Evolutionary conservation across 2,329 filamentous ascomycete species (phyloP).

Genomic region (Cytospora mali): DNA sequence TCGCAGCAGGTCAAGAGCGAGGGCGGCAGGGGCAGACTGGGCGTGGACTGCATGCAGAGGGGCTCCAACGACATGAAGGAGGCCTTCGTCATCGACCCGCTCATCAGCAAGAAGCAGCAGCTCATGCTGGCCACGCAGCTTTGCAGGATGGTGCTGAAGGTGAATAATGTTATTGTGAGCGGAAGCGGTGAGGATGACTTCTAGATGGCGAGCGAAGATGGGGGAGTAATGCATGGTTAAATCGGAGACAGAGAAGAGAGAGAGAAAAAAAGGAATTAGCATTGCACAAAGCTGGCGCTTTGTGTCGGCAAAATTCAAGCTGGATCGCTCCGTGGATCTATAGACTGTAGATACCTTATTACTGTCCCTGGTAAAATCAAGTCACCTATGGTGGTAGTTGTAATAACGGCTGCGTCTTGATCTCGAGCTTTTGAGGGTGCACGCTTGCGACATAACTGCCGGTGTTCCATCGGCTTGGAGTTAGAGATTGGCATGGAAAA

Average conservation of each 20-base stretch:
- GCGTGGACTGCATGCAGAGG: conserved; percentile 96
- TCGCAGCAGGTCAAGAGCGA: conserved; percentile 86
- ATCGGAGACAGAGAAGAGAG: background rate
- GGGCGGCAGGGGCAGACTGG: conserved; percentile 64
- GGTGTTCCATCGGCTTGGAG: too few species aligned
- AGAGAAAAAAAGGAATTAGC: background rate
- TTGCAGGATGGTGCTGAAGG: conserved; percentile 96
- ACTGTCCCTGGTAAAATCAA: background rate
- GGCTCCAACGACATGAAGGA: conserved; percentile 98
- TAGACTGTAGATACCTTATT: conserved; percentile 17
- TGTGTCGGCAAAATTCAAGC: conserved; percentile 1
- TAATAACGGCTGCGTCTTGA: background rate
- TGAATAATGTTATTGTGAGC: conserved; percentile 94
- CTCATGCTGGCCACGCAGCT: conserved; percentile 94
- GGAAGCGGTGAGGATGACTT: conserved; percentile 87
- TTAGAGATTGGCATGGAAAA: background rate
- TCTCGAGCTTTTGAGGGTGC: background rate
- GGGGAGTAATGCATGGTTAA: conserved; percentile 2
- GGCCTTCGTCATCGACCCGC: conserved; percentile 95
- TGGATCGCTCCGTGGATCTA: conserved; percentile 1
- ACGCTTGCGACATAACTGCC: too few species aligned
- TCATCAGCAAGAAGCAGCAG: conserved; percentile 98
- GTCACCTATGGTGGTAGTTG: background rate
- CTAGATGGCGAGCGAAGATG: conserved; percentile 47
- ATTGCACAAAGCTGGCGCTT: conserved; percentile 19